Evolutionary conservation across 2,329 filamentous ascomycete genomes (phyloP).

Genomic region (Curvularia verruculosa): DNA sequence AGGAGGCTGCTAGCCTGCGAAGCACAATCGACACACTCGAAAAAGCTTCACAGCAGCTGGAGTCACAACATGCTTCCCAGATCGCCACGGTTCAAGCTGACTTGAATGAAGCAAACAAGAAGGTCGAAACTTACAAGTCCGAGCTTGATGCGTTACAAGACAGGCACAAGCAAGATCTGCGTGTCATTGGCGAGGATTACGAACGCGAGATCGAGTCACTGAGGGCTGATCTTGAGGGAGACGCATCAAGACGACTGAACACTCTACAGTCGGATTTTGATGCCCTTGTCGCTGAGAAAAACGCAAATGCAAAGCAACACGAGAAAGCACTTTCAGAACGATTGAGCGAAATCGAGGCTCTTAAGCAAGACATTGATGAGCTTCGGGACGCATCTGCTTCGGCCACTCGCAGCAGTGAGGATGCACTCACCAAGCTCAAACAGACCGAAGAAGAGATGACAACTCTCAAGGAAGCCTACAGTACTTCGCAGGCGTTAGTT

Average conservation of each 20-base stretch:
- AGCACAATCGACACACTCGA: constrained; percentile 45
- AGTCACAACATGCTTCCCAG: constrained; percentile 32
- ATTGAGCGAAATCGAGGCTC: constrained; percentile 25
- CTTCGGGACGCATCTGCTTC: constrained; percentile 33
- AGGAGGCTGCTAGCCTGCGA: constrained; percentile 36
- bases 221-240: constrained; percentile 44
- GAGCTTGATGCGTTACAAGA: constrained; percentile 38
- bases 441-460: constrained; percentile 34
- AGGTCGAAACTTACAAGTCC: constrained; percentile 32
- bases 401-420: constrained; percentile 30
- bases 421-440: constrained; percentile 32
- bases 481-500: constrained; percentile 28
- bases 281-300: constrained; percentile 39
- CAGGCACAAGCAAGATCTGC: constrained; percentile 37
- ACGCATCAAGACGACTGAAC: constrained; percentile 43
- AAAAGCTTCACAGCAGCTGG: constrained; percentile 36
- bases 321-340: constrained; percentile 30
- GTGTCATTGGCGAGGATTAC: constrained; percentile 41
- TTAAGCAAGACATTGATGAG: constrained; percentile 26
- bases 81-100: constrained; percentile 34
- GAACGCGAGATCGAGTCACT: constrained; percentile 45
- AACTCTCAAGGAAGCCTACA: constrained; percentile 29
- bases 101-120: constrained; percentile 35
- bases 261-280: constrained; percentile 43
- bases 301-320: constrained; percentile 29